Conservation (phyloP, 805 yeast genomes). For the Jamesozyma jinghongensis region DNA sequence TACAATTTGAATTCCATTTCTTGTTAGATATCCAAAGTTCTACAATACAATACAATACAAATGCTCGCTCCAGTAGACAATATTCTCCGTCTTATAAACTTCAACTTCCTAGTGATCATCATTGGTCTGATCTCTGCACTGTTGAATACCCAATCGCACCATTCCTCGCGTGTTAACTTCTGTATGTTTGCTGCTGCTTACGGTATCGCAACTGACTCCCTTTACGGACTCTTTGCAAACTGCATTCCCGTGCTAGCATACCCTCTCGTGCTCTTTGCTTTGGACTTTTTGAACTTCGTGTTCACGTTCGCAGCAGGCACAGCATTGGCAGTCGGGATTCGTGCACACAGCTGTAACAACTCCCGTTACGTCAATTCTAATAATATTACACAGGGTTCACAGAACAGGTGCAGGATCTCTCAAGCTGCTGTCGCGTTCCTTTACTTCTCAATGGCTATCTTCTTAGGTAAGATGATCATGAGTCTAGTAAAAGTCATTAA, state of each 20-base stretch:
- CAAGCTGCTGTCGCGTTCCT: slow-evolving; percentile 78
- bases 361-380: slow-evolving; percentile 51
- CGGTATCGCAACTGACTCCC: slow-evolving; percentile 66
- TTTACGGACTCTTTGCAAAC: slow-evolving; percentile 71
- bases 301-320: slow-evolving; percentile 92
- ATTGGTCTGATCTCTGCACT: slow-evolving; percentile 85
- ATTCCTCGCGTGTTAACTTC: slow-evolving; percentile 74
- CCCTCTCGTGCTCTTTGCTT: slow-evolving; percentile 63
- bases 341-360: slow-evolving; percentile 79
- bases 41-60: background rate
- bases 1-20: too few relatives aligned
- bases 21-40: too few relatives aligned
- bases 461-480: slow-evolving; percentile 52
- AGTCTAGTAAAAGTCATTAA: slow-evolving; percentile 45
- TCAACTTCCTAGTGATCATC: slow-evolving; percentile 63
- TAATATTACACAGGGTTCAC: slow-evolving; percentile 62
- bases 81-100: slow-evolving; percentile 62
- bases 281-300: slow-evolving; percentile 81
- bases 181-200: slow-evolving; percentile 80
- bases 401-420: slow-evolving; percentile 86
- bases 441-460: slow-evolving; percentile 72
- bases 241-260: slow-evolving; percentile 67
- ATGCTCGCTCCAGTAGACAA: slow-evolving; percentile 67
- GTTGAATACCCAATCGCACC: slow-evolving; percentile 50
- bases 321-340: slow-evolving; percentile 83